Conservation (phyloP, 2,329 filamentous ascomycete species). For the Aspergillus sp. region DNA sequence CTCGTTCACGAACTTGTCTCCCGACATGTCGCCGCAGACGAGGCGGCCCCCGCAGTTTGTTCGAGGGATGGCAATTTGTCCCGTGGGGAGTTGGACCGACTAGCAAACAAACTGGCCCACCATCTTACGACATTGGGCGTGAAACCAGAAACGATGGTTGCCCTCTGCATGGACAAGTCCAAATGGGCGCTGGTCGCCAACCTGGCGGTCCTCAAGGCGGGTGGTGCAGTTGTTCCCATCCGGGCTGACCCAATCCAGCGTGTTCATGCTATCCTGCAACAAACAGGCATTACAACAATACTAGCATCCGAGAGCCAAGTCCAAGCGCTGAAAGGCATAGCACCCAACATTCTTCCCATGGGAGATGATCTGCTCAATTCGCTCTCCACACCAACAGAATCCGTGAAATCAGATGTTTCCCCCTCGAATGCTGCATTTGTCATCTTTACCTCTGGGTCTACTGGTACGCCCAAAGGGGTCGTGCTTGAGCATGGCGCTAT, state of each 20-base stretch:
- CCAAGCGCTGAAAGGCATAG: not conserved
- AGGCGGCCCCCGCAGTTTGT: slow-evolving; percentile 3
- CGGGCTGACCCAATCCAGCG: slow-evolving; percentile 8
- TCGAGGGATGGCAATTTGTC: slow-evolving; percentile 13
- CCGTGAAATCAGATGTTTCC: not conserved
- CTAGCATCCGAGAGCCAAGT: not conserved
- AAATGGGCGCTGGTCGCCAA: slow-evolving; percentile 12
- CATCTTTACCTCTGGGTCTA: slow-evolving; percentile 11
- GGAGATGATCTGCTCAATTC: not conserved
- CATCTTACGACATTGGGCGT: slow-evolving; percentile 3
- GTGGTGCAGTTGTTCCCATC: slow-evolving; percentile 9
- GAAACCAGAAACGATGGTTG: not conserved
- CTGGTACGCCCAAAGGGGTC: slow-evolving; percentile 9
- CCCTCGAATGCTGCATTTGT: slow-evolving; percentile 5
- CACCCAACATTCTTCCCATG: not conserved
- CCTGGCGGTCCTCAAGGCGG: slow-evolving; percentile 12
- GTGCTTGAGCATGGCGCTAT: slow-evolving; percentile 6
- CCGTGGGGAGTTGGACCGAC: slow-evolving; percentile 1
- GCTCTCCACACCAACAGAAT: not conserved
- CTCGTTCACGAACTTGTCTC: slow-evolving; percentile 12
- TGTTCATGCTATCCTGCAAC: slow-evolving; percentile 8
- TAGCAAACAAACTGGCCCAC: not conserved
- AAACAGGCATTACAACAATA: slow-evolving; percentile 2
- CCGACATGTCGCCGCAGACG: not conserved
- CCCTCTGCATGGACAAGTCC: slow-evolving; percentile 13